Base-by-base conservation (phyloP, 441 rosid species). In the Euphorbia schlechtendalii region DNA sequence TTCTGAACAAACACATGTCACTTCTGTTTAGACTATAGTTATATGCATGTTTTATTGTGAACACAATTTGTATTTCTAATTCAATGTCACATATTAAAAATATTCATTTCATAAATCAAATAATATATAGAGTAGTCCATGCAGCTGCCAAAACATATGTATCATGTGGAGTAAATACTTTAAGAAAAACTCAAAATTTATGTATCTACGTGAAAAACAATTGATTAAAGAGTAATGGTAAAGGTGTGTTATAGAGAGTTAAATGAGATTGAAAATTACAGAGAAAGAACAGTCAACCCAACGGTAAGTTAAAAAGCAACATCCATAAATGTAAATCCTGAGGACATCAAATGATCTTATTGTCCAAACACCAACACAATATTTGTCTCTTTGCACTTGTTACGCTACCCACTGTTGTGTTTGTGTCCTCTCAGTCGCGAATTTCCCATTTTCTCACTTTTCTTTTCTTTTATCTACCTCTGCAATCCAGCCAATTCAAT, bases 361-460 rank as follows among this genome's bases (percentile, higher is more conserved):
- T 10, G 3, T 5, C 8, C 45, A 0, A 17, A 4, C 5, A 8
- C 18, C 51, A 32, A 13, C 17, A 43, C 15, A 52, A 56, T 32
- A 38, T 59, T 74, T 61, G 71, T 60, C 75, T 63, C 38, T 57
- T 22, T 45, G 15, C 63, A 17, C 52, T 53, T 61, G 15, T 49
- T 13, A 17, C 73, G 24, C 56, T 38, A 48, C 54, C 65, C 55
- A 25, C 15, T 61, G 9, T 41, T 3, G 3, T 9, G 13, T 7
- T 12, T 41, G 45, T 41, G 45, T 41, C 45, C 10, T 41, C 10
- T 7, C 12, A 3, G 10, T 65, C 62, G 2, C 1, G 5, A 30
- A 72, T 55, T 81, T n/a, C 63, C 85, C 0, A 41, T 60, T 59
- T 0, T 75, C 12, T 76, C 84, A 85, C 65, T 30, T 0, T 1